Evolutionary conservation across 1,284 basidiomycete genomes (phyloP).

Genomic region (Fomitopsis schrenkii): DNA sequence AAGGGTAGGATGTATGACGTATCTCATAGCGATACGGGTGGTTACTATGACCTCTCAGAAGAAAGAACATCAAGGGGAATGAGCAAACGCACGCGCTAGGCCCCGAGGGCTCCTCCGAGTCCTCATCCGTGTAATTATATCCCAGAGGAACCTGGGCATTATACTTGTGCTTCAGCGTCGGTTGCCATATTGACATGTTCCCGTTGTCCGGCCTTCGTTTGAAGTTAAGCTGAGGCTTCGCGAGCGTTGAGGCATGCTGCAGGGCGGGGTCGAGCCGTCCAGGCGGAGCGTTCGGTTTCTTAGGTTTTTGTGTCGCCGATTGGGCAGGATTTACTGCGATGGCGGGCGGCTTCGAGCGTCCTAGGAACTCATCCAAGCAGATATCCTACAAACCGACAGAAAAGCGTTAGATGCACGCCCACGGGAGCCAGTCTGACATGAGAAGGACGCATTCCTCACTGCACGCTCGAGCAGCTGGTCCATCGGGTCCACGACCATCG

Average conservation of each 20-base stretch:
- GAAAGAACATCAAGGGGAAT: background rate
- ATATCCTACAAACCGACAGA: slow-evolving; percentile 52
- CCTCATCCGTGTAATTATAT: slow-evolving; percentile 44
- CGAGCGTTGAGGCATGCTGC: slow-evolving; percentile 64
- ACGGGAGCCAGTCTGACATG: background rate
- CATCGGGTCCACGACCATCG: slow-evolving; percentile 76
- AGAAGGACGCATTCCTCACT: slow-evolving; percentile 39
- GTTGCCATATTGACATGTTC: slow-evolving; percentile 51
- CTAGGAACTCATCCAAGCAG: slow-evolving; percentile 76
- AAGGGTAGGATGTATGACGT: slow-evolving; percentile 66
- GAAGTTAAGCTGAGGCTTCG: slow-evolving; percentile 81
- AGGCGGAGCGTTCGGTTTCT: slow-evolving; percentile 26
- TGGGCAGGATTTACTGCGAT: slow-evolving; percentile 48
- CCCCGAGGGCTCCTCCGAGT: slow-evolving; percentile 29
- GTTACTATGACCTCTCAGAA: slow-evolving; percentile 23
- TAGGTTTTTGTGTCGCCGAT: slow-evolving; percentile 24
- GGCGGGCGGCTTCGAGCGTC: slow-evolving; percentile 63
- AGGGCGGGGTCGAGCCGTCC: slow-evolving; percentile 55
- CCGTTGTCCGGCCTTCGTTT: slow-evolving; percentile 54
- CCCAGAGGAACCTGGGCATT: slow-evolving; percentile 79
- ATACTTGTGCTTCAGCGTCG: slow-evolving; percentile 66
- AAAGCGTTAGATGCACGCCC: background rate
- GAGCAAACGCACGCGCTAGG: slow-evolving; percentile 24
- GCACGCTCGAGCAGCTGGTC: slow-evolving; percentile 85
- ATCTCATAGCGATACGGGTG: slow-evolving; percentile 88